These are phyloP conservation scores for Usnea hakonensis DNA, from an alignment of 495 filamentous ascomycete species.

Conservation along the genomic window DNA sequence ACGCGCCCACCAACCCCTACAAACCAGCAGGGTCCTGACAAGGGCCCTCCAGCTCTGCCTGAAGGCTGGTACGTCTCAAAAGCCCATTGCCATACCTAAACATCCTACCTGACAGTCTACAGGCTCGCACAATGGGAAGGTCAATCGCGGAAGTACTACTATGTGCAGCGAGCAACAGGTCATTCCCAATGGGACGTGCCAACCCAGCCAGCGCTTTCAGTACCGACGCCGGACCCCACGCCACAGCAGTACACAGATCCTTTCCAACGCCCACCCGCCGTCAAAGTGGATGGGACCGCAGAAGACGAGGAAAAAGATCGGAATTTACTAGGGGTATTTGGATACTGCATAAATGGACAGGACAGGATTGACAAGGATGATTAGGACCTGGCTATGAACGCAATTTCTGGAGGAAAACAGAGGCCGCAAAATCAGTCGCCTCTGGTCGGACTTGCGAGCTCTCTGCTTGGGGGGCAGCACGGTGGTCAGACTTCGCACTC, in stretches of 20 bases:
- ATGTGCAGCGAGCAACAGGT: slow-evolving; percentile 66
- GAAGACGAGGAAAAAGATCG: slow-evolving; percentile 19
- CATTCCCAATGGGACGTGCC: slow-evolving; percentile 73
- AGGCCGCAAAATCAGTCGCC: slow-evolving; percentile 29
- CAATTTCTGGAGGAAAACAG: slow-evolving; percentile 31
- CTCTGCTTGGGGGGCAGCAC: slow-evolving; percentile 32
- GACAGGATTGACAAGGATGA: neutral
- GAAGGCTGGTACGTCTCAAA: slow-evolving; percentile 23
- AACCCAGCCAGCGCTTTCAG: slow-evolving; percentile 44
- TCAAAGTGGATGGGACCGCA: slow-evolving; percentile 10
- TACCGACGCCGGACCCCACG: slow-evolving; percentile 24
- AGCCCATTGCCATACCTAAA: neutral
- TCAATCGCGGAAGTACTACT: slow-evolving; percentile 66
- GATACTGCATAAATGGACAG: neutral
- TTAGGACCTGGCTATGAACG: slow-evolving; percentile 35
- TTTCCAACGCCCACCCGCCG: slow-evolving; percentile 20
- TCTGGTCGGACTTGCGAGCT: slow-evolving; percentile 31
- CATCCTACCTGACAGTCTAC: neutral
- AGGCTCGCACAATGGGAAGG: slow-evolving; percentile 80
- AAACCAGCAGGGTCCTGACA: slow-evolving; percentile 22
- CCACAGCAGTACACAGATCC: slow-evolving; percentile 24
- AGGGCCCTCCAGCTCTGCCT: slow-evolving; percentile 18
- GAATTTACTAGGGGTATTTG: slow-evolving; percentile 21
- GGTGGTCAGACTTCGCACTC: slow-evolving; percentile 21
- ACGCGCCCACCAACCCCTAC: slow-evolving; percentile 17